A percentile compares a stretch with the other conserved stretches of the same genome.
phyloP scores from a whole-genome alignment of 148 eudicot genomes.

The Rhododendron ovatum region DNA sequence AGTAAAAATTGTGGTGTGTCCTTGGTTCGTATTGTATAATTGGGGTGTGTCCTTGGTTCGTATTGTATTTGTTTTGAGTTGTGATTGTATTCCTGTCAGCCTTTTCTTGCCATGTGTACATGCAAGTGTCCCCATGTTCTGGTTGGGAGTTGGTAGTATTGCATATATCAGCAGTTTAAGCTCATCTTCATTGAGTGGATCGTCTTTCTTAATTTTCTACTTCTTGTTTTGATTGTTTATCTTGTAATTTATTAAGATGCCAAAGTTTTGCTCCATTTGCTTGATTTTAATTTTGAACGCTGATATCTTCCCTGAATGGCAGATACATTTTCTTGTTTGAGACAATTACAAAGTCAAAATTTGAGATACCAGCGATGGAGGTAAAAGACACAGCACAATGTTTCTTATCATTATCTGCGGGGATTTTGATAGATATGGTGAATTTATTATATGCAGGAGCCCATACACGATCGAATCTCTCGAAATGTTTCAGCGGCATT shows the following conservation, averaged over 20 bases:
- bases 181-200: not conserved
- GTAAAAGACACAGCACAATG: conserved; percentile 23
- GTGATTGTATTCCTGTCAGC: not conserved
- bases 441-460: conserved; percentile 45
- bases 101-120: not conserved
- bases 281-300: not conserved
- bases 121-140: not conserved
- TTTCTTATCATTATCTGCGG: too few relatives aligned
- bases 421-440: not conserved
- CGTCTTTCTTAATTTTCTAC: not conserved
- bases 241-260: not conserved
- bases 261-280: not conserved
- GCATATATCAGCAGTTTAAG: not conserved
- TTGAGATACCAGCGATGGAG: conserved; percentile 53
- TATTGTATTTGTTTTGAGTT: not conserved
- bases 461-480: conserved; percentile 79
- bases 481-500: conserved; percentile 65
- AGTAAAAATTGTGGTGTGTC: not conserved
- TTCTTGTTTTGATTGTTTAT: not conserved
- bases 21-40: not conserved
- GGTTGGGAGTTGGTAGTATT: not conserved
- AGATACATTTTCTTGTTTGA: conserved; percentile 84
- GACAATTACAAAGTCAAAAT: conserved; percentile 75
- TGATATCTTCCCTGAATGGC: conserved; percentile 20
- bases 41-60: not conserved